Evolutionary conservation across 75 land plant genomes (phyloP).

Genomic region (Selaginella tamariscina): DNA sequence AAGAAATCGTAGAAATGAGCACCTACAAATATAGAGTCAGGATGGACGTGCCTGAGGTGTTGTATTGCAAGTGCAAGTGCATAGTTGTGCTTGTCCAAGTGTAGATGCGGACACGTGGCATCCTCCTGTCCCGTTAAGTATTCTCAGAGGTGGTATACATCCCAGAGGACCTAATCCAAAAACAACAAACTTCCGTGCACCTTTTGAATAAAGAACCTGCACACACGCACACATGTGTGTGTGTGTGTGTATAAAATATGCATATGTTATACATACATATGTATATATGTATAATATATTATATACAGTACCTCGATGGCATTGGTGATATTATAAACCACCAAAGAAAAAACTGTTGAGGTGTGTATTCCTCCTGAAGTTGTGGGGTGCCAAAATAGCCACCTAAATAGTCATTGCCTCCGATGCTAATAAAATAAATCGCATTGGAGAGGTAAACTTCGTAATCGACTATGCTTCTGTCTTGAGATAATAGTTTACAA

Average conservation of each 20-base stretch:
- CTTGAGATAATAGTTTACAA: constrained; percentile 14
- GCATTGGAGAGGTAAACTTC: constrained; percentile 27
- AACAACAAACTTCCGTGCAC: constrained; percentile 35
- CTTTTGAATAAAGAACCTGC: constrained; percentile 33
- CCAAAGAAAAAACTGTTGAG: constrained; percentile 26
- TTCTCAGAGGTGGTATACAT: constrained; percentile 35
- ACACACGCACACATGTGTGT: background rate
- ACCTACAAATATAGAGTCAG: constrained; percentile 16
- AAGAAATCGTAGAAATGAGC: constrained; percentile 18
- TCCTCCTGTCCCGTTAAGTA: constrained; percentile 16
- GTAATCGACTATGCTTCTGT: constrained; percentile 21
- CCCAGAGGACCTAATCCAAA: constrained; percentile 37
- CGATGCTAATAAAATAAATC: constrained; percentile 43
- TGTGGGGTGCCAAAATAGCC: constrained; percentile 27
- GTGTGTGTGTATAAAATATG: background rate
- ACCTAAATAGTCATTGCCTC: constrained; percentile 48
- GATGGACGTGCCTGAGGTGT: background rate
- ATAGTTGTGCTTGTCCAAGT: constrained; percentile 16
- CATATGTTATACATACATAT: background rate
- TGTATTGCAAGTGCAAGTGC: constrained; percentile 15
- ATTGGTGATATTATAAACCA: constrained; percentile 32
- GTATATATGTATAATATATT: background rate
- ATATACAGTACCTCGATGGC: constrained; percentile 27
- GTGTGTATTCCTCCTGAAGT: constrained; percentile 22
- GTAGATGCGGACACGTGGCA: constrained; percentile 22